Percentiles rank a stretch among this genome's conserved stretches.
These are phyloP conservation scores for Pseudopyricularia javanii DNA, from an alignment of 2,329 filamentous ascomycete species.

Conservation along the genomic window DNA sequence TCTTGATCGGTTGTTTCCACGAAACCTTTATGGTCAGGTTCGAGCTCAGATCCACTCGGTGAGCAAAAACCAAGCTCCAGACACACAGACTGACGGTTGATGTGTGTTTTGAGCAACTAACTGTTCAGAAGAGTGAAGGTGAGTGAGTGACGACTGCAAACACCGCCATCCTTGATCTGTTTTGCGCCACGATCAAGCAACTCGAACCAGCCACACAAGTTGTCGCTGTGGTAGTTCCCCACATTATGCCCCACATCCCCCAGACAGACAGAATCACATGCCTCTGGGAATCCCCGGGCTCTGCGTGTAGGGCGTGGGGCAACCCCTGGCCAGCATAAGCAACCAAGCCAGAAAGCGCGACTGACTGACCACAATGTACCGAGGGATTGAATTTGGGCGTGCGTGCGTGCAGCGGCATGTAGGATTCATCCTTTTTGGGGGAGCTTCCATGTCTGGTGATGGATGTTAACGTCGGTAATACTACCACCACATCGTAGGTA, in stretches of 20 bases:
- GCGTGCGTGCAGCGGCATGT: background rate
- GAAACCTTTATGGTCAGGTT: too few relatives aligned
- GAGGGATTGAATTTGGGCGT: constrained; percentile 1
- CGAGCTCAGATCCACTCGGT: too few relatives aligned
- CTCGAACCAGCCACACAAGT: background rate
- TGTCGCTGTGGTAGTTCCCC: background rate
- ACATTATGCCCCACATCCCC: constrained; percentile 1
- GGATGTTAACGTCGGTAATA: too few relatives aligned
- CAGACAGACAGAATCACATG: constrained; percentile 11
- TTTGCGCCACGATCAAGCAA: background rate
- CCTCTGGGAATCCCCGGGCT: background rate
- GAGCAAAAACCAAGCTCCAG: too few relatives aligned
- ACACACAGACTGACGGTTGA: too few relatives aligned
- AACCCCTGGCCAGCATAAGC: too few relatives aligned
- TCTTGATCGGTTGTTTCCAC: background rate
- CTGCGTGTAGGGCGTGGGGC: background rate
- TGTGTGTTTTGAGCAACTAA: too few relatives aligned
- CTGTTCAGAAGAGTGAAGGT: too few relatives aligned
- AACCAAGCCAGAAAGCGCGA: background rate
- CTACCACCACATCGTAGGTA: background rate
- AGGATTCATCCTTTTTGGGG: too few relatives aligned
- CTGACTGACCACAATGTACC: background rate
- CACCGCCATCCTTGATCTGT: too few relatives aligned
- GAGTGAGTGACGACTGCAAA: too few relatives aligned
- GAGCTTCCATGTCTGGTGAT: too few relatives aligned